Conservation (phyloP, 148 eudicot genomes). For the Vaccinium myrtillus region DNA sequence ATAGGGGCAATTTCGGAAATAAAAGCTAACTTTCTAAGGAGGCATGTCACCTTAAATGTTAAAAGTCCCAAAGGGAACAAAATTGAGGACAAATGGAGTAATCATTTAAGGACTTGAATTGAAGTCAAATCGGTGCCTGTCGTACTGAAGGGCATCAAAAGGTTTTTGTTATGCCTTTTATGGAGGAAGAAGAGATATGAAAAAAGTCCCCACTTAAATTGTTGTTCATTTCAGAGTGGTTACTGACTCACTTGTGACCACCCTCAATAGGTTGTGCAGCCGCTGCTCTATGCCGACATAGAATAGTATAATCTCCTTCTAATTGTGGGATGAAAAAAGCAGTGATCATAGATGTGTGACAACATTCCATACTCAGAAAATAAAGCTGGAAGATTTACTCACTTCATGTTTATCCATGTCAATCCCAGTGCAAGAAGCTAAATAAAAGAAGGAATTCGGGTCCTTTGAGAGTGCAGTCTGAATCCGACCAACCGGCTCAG, state of each 20-base stretch:
- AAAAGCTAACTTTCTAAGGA: not conserved
- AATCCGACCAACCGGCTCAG: constrained; percentile 74
- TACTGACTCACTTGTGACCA: not conserved
- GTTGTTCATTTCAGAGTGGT: not conserved
- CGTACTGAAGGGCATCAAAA: not conserved
- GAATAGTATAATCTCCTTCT: not conserved
- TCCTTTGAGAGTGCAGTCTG: constrained; percentile 72
- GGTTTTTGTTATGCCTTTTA: not conserved
- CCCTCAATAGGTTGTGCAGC: not conserved
- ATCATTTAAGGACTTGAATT: not conserved
- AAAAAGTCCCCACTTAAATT: not conserved
- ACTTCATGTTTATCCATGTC: constrained; percentile 76
- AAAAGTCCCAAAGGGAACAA: not conserved
- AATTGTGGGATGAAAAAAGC: not conserved
- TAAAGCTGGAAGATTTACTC: constrained; percentile 23
- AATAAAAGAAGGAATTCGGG: constrained; percentile 73
- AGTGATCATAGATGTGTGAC: not conserved
- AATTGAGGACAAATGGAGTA: not conserved
- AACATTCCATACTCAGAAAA: not conserved
- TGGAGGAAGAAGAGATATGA: not conserved
- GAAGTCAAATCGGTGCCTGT: not conserved
- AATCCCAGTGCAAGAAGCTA: constrained; percentile 67
- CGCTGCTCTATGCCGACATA: not conserved
- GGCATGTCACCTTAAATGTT: not conserved
- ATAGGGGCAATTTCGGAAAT: not conserved